Conservation (phyloP, 192 early-diverging fungal species). For the Backusella parvicylindrica region DNA sequence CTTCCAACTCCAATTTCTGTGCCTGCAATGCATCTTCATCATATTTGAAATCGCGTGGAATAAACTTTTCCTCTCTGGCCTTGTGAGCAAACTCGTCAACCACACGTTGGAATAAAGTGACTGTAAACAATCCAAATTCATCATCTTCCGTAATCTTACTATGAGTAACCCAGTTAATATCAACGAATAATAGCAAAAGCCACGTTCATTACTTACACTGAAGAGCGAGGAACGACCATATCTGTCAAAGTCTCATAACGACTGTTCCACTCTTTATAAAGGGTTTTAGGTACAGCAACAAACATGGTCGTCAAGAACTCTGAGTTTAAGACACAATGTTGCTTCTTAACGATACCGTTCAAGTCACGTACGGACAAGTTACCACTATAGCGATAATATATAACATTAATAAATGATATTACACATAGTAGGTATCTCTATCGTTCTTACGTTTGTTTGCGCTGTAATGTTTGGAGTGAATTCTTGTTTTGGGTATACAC, state of each 20-base stretch:
- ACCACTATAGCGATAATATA: slow-evolving; percentile 62
- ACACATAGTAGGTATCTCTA: not conserved
- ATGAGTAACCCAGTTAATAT: not conserved
- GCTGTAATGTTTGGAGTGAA: slow-evolving; percentile 73
- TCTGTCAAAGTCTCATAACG: slow-evolving; percentile 88
- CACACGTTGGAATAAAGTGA: slow-evolving; percentile 87
- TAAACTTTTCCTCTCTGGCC: slow-evolving; percentile 87
- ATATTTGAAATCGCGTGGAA: slow-evolving; percentile 95
- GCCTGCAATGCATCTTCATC: slow-evolving; percentile 74
- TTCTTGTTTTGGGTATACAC: slow-evolving; percentile 84
- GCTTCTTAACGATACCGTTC: slow-evolving; percentile 86
- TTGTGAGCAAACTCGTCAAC: slow-evolving; percentile 89
- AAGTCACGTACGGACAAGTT: slow-evolving; percentile 89
- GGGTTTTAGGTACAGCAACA: slow-evolving; percentile 83
- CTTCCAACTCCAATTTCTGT: slow-evolving; percentile 75
- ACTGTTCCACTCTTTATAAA: slow-evolving; percentile 79
- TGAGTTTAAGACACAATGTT: slow-evolving; percentile 88
- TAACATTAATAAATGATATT: not conserved
- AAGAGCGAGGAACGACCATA: slow-evolving; percentile 96
- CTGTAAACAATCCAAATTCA: slow-evolving; percentile 91
- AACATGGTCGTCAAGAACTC: slow-evolving; percentile 91
- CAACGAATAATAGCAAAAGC: not conserved
- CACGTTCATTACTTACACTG: slow-evolving; percentile 53
- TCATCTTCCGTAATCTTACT: slow-evolving; percentile 90
- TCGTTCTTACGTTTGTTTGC: slow-evolving; percentile 74